Conservation (phyloP, 2,329 filamentous ascomycete species). For the Paecilomyces dactylethromorphus region DNA sequence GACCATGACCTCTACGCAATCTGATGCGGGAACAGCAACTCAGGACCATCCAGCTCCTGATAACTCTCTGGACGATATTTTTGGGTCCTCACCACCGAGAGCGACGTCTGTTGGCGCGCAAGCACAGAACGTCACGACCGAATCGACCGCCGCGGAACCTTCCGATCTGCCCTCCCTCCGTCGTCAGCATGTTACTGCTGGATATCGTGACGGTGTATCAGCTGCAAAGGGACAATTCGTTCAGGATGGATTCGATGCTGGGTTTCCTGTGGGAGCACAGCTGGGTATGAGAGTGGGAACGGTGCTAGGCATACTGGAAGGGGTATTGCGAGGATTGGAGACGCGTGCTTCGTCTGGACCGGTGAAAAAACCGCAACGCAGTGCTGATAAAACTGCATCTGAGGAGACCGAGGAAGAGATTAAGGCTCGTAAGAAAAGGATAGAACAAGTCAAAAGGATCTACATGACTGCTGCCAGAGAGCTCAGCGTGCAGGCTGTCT, state of each 20-base stretch:
- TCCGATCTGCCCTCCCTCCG: slow-evolving; percentile 71
- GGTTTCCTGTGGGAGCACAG: slow-evolving; percentile 75
- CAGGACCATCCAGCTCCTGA: slow-evolving; percentile 7
- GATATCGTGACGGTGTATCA: slow-evolving; percentile 83
- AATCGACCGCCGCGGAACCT: slow-evolving; percentile 27
- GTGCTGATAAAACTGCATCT: slow-evolving; percentile 1
- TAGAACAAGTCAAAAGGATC: slow-evolving; percentile 26
- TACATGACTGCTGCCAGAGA: slow-evolving; percentile 49
- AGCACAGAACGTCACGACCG: not conserved
- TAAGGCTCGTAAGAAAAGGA: slow-evolving; percentile 28
- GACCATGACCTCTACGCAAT: slow-evolving; percentile 8
- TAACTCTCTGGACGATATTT: slow-evolving; percentile 35
- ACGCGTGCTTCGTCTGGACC: slow-evolving; percentile 16
- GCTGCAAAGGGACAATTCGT: slow-evolving; percentile 68
- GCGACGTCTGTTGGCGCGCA: not conserved
- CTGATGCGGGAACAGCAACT: slow-evolving; percentile 3
- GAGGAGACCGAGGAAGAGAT: not conserved
- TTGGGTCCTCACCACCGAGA: slow-evolving; percentile 31
- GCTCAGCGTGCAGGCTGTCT: slow-evolving; percentile 56
- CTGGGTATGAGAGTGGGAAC: slow-evolving; percentile 69
- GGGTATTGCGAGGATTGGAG: slow-evolving; percentile 44
- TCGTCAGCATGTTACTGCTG: slow-evolving; percentile 71
- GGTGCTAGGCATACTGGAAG: slow-evolving; percentile 71
- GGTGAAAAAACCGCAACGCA: slow-evolving; percentile 18
- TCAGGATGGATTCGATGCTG: slow-evolving; percentile 86